These are phyloP conservation scores for Aspergillus incahuasiensis DNA, from an alignment of 495 filamentous ascomycete species.

Conservation along the genomic window DNA sequence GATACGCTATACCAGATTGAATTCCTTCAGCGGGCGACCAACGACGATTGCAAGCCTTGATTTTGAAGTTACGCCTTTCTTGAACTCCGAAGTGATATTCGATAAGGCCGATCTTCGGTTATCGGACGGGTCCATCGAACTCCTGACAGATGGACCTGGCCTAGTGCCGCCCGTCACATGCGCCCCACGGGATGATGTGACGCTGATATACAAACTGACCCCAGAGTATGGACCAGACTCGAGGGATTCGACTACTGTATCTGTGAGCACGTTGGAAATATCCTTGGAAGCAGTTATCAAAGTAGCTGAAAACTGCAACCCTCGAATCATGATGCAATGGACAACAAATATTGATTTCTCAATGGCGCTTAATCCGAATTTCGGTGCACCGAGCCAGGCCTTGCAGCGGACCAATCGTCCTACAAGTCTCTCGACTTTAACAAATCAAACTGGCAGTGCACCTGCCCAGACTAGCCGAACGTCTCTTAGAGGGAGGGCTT, in stretches of 20 bases:
- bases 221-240: slow-evolving; percentile 57
- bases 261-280: slow-evolving; percentile 55
- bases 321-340: slow-evolving; percentile 76
- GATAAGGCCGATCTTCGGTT: slow-evolving; percentile 62
- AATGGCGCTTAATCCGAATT: slow-evolving; percentile 56
- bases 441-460: slow-evolving; percentile 27
- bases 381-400: slow-evolving; percentile 56
- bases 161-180: slow-evolving; percentile 63
- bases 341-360: slow-evolving; percentile 79
- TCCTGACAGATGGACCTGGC: slow-evolving; percentile 55
- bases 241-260: slow-evolving; percentile 41
- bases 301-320: slow-evolving; percentile 61
- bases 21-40: slow-evolving; percentile 57
- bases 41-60: slow-evolving; percentile 77
- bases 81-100: slow-evolving; percentile 66
- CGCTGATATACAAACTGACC: slow-evolving; percentile 73
- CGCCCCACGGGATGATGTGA: slow-evolving; percentile 77
- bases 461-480: slow-evolving; percentile 42
- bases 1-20: slow-evolving; percentile 72
- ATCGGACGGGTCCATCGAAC: slow-evolving; percentile 62
- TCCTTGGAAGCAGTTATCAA: slow-evolving; percentile 61
- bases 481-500: slow-evolving; percentile 49
- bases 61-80: slow-evolving; percentile 80
- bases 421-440: slow-evolving; percentile 47
- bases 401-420: slow-evolving; percentile 48